Evolutionary conservation across 345 rosid species (phyloP).

Genomic region (Syzygium oleosum): DNA sequence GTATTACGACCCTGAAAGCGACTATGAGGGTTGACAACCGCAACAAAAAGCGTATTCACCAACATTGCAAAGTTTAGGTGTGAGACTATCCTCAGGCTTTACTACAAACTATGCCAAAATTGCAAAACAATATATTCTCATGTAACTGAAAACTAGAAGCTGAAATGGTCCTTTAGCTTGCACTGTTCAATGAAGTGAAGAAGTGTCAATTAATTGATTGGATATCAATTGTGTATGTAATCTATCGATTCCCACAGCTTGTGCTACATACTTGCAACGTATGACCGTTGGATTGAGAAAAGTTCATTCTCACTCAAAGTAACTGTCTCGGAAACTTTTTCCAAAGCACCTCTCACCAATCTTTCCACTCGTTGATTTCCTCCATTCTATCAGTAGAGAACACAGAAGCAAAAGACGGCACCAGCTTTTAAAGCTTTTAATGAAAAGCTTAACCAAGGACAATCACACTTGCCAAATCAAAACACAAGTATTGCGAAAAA

Average conservation of each 20-base stretch:
- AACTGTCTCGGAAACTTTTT: background rate
- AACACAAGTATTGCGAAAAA: slow-evolving; percentile 11
- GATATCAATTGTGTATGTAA: background rate
- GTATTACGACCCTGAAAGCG: background rate
- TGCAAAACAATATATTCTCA: background rate
- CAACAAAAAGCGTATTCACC: background rate
- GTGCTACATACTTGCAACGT: background rate
- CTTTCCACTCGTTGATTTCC: background rate
- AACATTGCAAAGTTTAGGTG: background rate
- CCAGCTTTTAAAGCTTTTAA: background rate
- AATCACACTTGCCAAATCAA: background rate
- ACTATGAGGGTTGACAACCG: background rate
- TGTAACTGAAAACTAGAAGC: background rate
- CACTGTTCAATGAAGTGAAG: background rate
- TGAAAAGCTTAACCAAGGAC: background rate
- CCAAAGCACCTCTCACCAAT: background rate
- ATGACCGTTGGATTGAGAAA: background rate
- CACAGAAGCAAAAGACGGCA: background rate
- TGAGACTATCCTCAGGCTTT: background rate
- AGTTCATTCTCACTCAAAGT: background rate
- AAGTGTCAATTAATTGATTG: background rate
- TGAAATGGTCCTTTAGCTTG: background rate
- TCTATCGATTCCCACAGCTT: background rate
- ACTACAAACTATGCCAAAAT: background rate
- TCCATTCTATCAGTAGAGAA: background rate